These are phyloP conservation scores for Hanseniaspora nectarophila DNA, from an alignment of 805 yeast species.

Conservation along the genomic window DNA sequence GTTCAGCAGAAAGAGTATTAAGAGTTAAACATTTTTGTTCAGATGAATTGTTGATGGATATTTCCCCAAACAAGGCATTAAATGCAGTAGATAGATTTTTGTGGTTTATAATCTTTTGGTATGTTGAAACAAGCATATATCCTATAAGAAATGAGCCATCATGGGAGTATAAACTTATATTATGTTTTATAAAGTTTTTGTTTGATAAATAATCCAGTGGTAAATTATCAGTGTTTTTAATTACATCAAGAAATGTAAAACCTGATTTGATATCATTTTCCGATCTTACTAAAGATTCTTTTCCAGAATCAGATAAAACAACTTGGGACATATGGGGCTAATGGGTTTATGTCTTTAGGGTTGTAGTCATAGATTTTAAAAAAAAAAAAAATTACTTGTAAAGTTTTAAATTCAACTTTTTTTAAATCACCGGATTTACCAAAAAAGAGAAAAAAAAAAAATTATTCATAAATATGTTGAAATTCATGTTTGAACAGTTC, in stretches of 20 bases:
- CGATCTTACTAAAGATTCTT: conserved; percentile 22
- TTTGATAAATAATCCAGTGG: conserved; percentile 21
- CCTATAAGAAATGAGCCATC: conserved; percentile 31
- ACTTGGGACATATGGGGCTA: conserved; percentile 19
- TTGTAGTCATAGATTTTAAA: background rate
- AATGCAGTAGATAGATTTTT: background rate
- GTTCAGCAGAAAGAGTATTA: conserved; percentile 19
- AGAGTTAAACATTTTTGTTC: background rate
- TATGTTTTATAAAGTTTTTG: conserved; percentile 20
- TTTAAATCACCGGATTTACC: no score
- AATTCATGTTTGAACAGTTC: no score
- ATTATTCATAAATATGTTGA: no score
- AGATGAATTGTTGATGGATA: background rate
- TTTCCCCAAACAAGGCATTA: background rate
- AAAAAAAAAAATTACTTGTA: no score
- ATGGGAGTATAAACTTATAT: conserved; percentile 31
- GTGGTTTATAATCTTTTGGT: background rate
- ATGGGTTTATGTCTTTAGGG: no score
- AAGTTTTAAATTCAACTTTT: no score
- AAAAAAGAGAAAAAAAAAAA: no score
- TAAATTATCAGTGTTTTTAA: conserved; percentile 24
- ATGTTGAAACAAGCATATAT: conserved; percentile 29
- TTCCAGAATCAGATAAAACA: conserved; percentile 17
- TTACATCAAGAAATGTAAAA: conserved; percentile 23
- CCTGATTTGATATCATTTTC: conserved; percentile 18